Evolutionary conservation across 2,329 filamentous ascomycete genomes (phyloP).

Genomic region (Xylaria multiplex): DNA sequence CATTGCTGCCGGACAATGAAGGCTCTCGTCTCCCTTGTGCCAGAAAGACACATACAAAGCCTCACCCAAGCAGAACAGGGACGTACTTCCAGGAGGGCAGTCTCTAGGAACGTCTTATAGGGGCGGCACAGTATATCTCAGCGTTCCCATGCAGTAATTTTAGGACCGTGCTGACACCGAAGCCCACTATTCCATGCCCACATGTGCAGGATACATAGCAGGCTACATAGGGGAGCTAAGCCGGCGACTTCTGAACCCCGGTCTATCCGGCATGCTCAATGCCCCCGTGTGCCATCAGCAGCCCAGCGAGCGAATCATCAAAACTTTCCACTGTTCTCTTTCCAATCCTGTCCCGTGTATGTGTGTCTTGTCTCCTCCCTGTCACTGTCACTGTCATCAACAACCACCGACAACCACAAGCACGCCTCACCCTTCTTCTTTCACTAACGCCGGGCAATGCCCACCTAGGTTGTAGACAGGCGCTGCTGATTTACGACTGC

Average conservation of each 20-base stretch:
- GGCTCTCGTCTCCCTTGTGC: slow-evolving; percentile 1
- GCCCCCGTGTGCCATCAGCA: slow-evolving; percentile 24
- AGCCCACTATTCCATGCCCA: slow-evolving; percentile 33
- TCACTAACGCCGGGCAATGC: slow-evolving; percentile 19
- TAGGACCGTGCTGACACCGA: slow-evolving; percentile 31
- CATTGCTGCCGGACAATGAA: slow-evolving; percentile 15
- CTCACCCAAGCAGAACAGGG: too few relatives aligned
- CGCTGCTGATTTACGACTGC: slow-evolving; percentile 16
- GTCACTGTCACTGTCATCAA: slow-evolving; percentile 37
- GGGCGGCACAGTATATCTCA: slow-evolving; percentile 27
- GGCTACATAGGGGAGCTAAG: slow-evolving; percentile 8
- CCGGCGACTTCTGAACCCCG: slow-evolving; percentile 36
- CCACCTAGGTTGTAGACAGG: slow-evolving; percentile 14
- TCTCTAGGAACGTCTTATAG: slow-evolving; percentile 16
- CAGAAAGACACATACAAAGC: slow-evolving; percentile 1
- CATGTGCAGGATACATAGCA: slow-evolving; percentile 18
- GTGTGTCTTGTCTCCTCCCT: slow-evolving; percentile 36
- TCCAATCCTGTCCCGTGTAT: slow-evolving; percentile 32
- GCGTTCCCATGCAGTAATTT: slow-evolving; percentile 29
- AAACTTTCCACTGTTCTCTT: slow-evolving; percentile 41
- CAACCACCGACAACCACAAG: slow-evolving; percentile 22
- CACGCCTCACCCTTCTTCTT: slow-evolving; percentile 25
- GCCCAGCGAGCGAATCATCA: slow-evolving; percentile 34
- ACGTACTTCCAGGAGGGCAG: not conserved
- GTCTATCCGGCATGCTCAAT: slow-evolving; percentile 36